Conservation (phyloP, 2,329 filamentous ascomycete species). For the Sclerotinia borealis region DNA sequence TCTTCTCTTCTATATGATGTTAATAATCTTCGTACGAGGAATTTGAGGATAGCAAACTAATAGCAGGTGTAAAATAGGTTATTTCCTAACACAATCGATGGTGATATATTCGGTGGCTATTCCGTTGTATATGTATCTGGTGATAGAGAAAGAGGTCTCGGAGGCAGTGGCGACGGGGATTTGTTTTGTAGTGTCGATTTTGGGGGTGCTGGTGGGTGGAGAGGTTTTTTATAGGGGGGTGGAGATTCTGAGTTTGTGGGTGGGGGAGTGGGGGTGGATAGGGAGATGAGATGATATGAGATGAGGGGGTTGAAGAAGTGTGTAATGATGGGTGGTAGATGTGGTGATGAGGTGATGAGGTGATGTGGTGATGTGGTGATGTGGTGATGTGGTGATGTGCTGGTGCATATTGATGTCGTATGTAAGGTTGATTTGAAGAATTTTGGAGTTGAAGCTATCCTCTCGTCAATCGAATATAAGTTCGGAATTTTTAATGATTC, state of each 20-base stretch:
- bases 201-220: background rate
- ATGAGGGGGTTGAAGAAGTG: too few species aligned
- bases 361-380: too few species aligned
- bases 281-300: background rate
- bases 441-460: background rate
- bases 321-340: too few species aligned
- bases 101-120: conserved; percentile 39
- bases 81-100: conserved; percentile 38
- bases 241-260: conserved; percentile 14
- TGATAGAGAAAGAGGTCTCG: background rate
- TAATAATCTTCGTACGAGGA: too few species aligned
- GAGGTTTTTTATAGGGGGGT: conserved; percentile 16
- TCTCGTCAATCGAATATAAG: background rate
- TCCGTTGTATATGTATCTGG: conserved; percentile 29
- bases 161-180: background rate
- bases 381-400: background rate
- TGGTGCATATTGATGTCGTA: background rate
- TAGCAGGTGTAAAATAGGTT: conserved; percentile 32
- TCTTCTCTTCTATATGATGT: too few species aligned
- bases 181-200: background rate
- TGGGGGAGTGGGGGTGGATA: conserved; percentile 13
- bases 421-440: background rate
- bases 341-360: too few species aligned
- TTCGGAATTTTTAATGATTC: background rate
- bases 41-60: too few species aligned